Evolutionary conservation across 345 rosid species (phyloP).

Genomic region (Citrus medica): DNA sequence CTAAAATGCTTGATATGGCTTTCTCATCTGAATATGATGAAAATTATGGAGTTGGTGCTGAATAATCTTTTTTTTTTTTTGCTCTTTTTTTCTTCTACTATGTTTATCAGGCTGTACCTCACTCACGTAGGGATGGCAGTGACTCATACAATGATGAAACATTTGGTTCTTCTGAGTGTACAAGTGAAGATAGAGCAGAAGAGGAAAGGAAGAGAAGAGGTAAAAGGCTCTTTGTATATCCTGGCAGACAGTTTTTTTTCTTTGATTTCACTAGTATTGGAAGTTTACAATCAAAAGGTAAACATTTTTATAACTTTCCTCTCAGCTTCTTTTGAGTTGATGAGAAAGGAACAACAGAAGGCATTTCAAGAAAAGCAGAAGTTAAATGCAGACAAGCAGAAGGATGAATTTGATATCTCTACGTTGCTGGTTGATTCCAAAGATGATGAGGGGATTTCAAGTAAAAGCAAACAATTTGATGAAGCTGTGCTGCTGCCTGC

Average conservation of each 20-base stretch:
- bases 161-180: conserved; percentile 79
- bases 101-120: conserved; percentile 68
- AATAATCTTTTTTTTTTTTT: background rate
- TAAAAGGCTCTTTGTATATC: conserved; percentile 23
- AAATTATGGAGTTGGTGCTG: conserved; percentile 2
- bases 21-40: background rate
- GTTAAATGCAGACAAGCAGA: conserved; percentile 50
- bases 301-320: conserved; percentile 20
- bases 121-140: conserved; percentile 54
- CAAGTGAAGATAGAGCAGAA: conserved; percentile 86
- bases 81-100: background rate
- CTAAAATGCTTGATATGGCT: background rate
- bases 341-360: conserved; percentile 94
- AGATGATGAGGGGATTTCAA: conserved; percentile 48
- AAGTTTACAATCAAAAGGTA: conserved; percentile 13
- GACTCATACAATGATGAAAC: conserved; percentile 90
- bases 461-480: conserved; percentile 35
- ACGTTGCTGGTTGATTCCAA: conserved; percentile 59
- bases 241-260: background rate
- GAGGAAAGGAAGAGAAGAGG: conserved; percentile 98
- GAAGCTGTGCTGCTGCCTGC: conserved; percentile 29
- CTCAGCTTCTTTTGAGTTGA: conserved; percentile 86
- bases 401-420: conserved; percentile 62
- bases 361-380: conserved; percentile 79
- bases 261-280: background rate